A percentile compares a stretch with the other conserved stretches of the same genome.
phyloP scores from a whole-genome alignment of 441 rosid genomes.

The Adansonia gregorii region DNA sequence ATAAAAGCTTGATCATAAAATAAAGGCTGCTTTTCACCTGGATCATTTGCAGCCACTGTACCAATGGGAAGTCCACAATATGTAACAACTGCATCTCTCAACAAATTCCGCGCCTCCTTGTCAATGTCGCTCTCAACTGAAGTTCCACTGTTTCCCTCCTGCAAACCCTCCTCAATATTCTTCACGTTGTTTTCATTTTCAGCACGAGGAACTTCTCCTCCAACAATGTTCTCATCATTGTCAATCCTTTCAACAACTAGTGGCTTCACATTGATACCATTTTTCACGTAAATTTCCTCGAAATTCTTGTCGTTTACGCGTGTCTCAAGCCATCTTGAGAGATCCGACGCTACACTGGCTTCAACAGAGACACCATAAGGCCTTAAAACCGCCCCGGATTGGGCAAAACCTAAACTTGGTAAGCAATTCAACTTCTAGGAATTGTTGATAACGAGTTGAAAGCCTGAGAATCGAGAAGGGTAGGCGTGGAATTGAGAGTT shows the following conservation, averaged over 20 bases:
- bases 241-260: slow-evolving; percentile 71
- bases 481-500: slow-evolving; percentile 28
- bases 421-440: slow-evolving; percentile 39
- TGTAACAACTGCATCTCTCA: slow-evolving; percentile 69
- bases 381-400: slow-evolving; percentile 34
- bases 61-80: slow-evolving; percentile 83
- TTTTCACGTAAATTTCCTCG: slow-evolving; percentile 61
- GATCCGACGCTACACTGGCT: slow-evolving; percentile 47
- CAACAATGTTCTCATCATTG: slow-evolving; percentile 51
- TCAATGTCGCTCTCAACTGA: slow-evolving; percentile 49
- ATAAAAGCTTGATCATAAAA: slow-evolving; percentile 90
- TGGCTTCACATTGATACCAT: slow-evolving; percentile 61
- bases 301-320: slow-evolving; percentile 56
- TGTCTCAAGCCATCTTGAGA: slow-evolving; percentile 70
- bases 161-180: slow-evolving; percentile 32
- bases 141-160: slow-evolving; percentile 13
- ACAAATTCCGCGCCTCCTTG: slow-evolving; percentile 81
- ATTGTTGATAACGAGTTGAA: slow-evolving; percentile 30
- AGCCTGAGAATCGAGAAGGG: slow-evolving; percentile 39
- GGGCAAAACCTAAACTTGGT: slow-evolving; percentile 37
- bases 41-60: slow-evolving; percentile 63
- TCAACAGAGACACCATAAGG: slow-evolving; percentile 36
- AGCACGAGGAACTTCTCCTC: slow-evolving; percentile 41
- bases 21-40: slow-evolving; percentile 55
- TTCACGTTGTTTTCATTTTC: slow-evolving; percentile 39